Evolutionary conservation across 129 eudicot species (phyloP), one percentile per base, ranked within the genome.

Genomic region (Centaurea solstitialis): DNA sequence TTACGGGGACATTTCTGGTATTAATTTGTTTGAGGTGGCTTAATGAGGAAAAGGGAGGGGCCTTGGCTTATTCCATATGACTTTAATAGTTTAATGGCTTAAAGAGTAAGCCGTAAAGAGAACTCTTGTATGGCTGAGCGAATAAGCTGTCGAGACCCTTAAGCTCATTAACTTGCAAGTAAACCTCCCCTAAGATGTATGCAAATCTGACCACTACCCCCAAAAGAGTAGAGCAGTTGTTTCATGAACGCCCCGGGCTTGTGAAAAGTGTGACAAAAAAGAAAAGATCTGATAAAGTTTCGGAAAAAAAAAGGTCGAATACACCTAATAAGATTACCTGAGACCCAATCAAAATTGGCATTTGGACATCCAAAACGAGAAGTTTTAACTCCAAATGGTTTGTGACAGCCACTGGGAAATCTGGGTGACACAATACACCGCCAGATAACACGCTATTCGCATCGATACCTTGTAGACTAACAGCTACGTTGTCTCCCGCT

Each of bases 391-490:
- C 99, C 90, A 96, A 82, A 76, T 71, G 99, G 50, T 86, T 80
- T 22, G 98, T 72, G 59, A 89, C 86, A 30, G 87, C 78, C 73
- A 96, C 93, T 1, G 99, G 98, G 78, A 89, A 96, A 86, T 91
- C 93, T 2, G 99, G 99, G 81, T 96, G 99, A 79, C 99, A 96
- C 76, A 96, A 76, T 20, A 96, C 99, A 67, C 93, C 96, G 8
- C 99, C 99, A 53, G 99, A 88, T 23, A 78, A 71, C 30, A 93
- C 90, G 28, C 41, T 81, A 76, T 73, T 89, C 53, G 79, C 83
- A 39, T 96, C 99, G 71, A 96, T 78, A 28, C 95, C 95, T 86
- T 93, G 99, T 71, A 96, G 79, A 88, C 82, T 85, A 68, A 96
- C 90, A 68, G 93, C 88, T 33, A 93, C 97, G 79, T 81, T 96